phyloP scores from a whole-genome alignment of 2,329 filamentous ascomycete genomes.

The Hansfordia pulvinata region DNA sequence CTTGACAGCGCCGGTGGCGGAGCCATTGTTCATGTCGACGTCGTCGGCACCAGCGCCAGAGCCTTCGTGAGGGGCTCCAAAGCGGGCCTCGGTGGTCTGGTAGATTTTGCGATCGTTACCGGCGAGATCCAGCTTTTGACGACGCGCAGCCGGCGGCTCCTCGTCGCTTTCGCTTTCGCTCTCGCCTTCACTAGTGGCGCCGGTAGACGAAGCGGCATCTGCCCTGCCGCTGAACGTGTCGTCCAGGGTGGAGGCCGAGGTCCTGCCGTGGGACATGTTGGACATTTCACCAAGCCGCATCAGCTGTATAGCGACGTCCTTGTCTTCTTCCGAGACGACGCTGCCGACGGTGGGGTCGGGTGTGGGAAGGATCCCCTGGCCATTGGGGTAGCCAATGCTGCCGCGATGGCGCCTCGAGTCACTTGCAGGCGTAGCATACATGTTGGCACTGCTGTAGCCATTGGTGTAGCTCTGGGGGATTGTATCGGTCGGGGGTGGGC shows the following conservation, averaged over 20 bases:
- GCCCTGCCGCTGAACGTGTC: conserved; percentile 87
- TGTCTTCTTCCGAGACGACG: conserved; percentile 88
- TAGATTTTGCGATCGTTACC: conserved; percentile 31
- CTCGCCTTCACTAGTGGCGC: conserved; percentile 71
- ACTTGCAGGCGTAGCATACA: conserved; percentile 49
- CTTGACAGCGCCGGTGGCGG: too few species aligned
- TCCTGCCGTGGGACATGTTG: conserved; percentile 84
- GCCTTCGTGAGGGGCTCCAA: conserved; percentile 26
- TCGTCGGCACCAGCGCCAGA: conserved; percentile 44
- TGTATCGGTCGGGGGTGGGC: conserved; percentile 64
- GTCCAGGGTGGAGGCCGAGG: conserved; percentile 83
- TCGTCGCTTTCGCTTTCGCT: conserved; percentile 43
- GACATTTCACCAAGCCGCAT: conserved; percentile 93
- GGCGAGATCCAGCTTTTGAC: conserved; percentile 37
- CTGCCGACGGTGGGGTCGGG: conserved; percentile 96
- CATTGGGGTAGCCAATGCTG: conserved; percentile 40
- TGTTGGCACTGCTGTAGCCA: conserved; percentile 36
- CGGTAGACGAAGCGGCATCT: conserved; percentile 72
- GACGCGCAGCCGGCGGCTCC: conserved; percentile 44
- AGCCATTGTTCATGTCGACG: too few species aligned
- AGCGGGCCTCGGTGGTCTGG: conserved; percentile 37
- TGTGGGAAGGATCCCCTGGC: conserved; percentile 63
- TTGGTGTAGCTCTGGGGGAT: conserved; percentile 62
- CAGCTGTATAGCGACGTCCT: conserved; percentile 89
- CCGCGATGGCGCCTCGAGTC: conserved; percentile 54